Conservation (phyloP, 208 protist genomes). For the Leishmania turanica region DNA sequence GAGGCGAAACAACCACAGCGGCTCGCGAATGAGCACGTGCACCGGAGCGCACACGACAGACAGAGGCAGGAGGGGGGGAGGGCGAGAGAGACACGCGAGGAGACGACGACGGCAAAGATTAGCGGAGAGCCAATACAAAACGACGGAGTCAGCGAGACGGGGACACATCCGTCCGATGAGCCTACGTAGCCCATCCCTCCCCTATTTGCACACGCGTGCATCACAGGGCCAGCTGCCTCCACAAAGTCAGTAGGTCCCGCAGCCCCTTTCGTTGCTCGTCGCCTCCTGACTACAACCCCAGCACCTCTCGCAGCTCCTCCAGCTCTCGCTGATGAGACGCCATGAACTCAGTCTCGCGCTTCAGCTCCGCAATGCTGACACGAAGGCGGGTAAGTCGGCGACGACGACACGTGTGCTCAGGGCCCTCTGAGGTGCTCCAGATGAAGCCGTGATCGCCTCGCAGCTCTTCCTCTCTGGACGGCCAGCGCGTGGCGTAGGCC, state of each 20-base stretch:
- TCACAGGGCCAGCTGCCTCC: neutral
- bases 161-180: neutral
- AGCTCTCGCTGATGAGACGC: constrained; percentile 40
- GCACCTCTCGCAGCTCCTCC: constrained; percentile 43
- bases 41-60: neutral
- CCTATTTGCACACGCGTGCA: neutral
- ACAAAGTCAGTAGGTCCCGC: neutral
- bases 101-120: neutral
- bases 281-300: constrained; percentile 38
- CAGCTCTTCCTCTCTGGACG: constrained; percentile 30
- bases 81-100: neutral
- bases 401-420: constrained; percentile 37
- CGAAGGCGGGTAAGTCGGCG: constrained; percentile 47
- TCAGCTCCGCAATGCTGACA: constrained; percentile 41
- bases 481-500: constrained; percentile 67
- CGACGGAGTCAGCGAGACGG: neutral
- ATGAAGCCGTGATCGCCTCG: constrained; percentile 11
- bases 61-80: no score
- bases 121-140: neutral
- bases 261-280: neutral
- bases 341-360: constrained; percentile 23
- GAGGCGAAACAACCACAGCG: neutral
- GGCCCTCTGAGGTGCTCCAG: constrained; percentile 33
- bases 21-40: neutral
- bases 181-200: neutral